phyloP scores from a whole-genome alignment of 139 green algal species.

The Cymbomonas tetramitiformis region DNA sequence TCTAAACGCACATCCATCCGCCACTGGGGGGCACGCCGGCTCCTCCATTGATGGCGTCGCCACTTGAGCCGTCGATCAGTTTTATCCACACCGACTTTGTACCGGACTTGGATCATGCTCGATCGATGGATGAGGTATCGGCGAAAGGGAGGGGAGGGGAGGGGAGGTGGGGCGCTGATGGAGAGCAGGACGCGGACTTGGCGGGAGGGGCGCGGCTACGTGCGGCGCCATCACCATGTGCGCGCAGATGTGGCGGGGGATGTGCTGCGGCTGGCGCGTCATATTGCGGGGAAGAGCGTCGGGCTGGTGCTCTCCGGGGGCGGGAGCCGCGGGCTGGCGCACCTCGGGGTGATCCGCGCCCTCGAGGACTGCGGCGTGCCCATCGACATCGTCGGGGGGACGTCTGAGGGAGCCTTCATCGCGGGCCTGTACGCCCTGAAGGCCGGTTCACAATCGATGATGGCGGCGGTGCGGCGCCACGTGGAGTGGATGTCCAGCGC shows the following conservation, averaged over 20 bases:
- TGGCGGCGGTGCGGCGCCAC: constrained; percentile 35
- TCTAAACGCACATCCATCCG: too few relatives aligned
- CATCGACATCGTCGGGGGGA: constrained; percentile 57
- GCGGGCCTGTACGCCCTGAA: constrained; percentile 50
- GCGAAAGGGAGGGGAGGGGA: too few relatives aligned
- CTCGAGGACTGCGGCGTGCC: constrained; percentile 51
- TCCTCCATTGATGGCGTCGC: too few relatives aligned
- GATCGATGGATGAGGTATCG: too few relatives aligned
- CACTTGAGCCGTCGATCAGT: too few relatives aligned
- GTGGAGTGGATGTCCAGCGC: constrained; percentile 40
- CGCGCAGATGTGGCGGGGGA: not conserved
- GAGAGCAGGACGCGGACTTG: not conserved
- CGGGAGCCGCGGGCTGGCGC: constrained; percentile 42
- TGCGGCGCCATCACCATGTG: constrained; percentile 9
- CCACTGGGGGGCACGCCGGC: too few relatives aligned
- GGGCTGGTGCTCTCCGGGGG: constrained; percentile 41
- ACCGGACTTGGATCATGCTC: too few relatives aligned
- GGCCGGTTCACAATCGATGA: constrained; percentile 34
- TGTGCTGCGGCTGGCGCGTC: constrained; percentile 4
- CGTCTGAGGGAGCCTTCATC: constrained; percentile 62
- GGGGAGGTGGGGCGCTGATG: not conserved
- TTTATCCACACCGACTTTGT: too few relatives aligned
- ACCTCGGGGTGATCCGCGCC: constrained; percentile 52
- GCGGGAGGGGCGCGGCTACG: constrained; percentile 10
- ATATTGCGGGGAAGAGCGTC: constrained; percentile 9